Percentiles rank a stretch among this genome's conserved stretches.
Evolutionary conservation across 192 early-diverging fungal genomes (phyloP).

Genomic region (Globomyces pollinis-pini): DNA sequence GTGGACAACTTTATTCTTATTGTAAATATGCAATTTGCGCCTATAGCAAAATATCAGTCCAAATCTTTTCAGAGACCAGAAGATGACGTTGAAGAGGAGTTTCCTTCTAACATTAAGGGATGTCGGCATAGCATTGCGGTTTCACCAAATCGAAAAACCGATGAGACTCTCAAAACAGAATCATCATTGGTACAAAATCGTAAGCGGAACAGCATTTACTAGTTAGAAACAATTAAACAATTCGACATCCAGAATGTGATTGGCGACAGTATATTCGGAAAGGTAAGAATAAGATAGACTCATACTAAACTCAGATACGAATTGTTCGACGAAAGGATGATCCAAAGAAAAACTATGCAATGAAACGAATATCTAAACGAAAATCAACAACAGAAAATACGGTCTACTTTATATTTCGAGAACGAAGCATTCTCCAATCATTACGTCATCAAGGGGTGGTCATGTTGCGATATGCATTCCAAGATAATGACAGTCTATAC

Average conservation of each 20-base stretch:
- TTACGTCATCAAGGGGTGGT: slow-evolving; percentile 48
- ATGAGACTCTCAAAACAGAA: too few relatives aligned
- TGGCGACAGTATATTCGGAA: slow-evolving; percentile 94
- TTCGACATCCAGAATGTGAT: slow-evolving; percentile 84
- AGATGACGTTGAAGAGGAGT: too few relatives aligned
- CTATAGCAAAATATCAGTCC: too few relatives aligned
- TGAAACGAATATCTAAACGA: slow-evolving; percentile 96
- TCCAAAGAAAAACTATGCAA: slow-evolving; percentile 72
- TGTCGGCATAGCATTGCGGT: too few relatives aligned
- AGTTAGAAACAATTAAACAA: slow-evolving; percentile 64
- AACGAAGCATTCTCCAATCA: slow-evolving; percentile 53
- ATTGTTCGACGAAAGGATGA: slow-evolving; percentile 79
- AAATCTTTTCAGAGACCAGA: too few relatives aligned
- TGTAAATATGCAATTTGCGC: too few relatives aligned
- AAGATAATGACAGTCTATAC: slow-evolving; percentile 30
- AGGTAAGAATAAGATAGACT: slow-evolving; percentile 89
- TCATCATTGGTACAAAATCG: too few relatives aligned
- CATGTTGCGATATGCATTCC: slow-evolving; percentile 43
- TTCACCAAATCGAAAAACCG: too few relatives aligned
- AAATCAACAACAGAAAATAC: slow-evolving; percentile 79
- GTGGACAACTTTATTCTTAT: too few relatives aligned
- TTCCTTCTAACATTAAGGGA: too few relatives aligned
- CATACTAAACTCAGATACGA: too few relatives aligned
- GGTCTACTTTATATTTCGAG: slow-evolving; percentile 85
- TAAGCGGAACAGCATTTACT: too few relatives aligned